phyloP scores from a whole-genome alignment of 2,329 filamentous ascomycete genomes.

The Talaromyces atroroseus region DNA sequence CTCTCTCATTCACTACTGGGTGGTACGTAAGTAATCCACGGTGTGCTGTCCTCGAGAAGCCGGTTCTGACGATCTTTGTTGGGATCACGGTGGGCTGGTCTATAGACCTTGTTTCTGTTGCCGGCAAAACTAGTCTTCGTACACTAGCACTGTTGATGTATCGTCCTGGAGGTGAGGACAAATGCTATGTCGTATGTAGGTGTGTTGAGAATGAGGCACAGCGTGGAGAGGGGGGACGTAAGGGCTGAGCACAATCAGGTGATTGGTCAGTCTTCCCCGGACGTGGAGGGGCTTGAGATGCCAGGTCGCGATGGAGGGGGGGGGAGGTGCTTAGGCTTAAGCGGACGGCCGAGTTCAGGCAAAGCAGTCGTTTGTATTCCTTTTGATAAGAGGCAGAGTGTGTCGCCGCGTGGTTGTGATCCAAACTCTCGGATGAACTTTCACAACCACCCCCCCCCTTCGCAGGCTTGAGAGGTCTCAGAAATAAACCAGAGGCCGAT shows the following conservation, averaged over 20 bases:
- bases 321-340: background rate
- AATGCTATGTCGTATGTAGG: background rate
- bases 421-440: background rate
- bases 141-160: background rate
- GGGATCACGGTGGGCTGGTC: background rate
- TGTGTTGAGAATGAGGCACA: background rate
- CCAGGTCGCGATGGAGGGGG: constrained; percentile 8
- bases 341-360: background rate
- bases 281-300: background rate
- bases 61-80: background rate
- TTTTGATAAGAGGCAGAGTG: background rate
- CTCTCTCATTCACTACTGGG: background rate
- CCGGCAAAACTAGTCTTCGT: background rate
- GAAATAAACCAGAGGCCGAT: no score
- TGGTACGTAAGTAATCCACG: background rate
- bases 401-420: background rate
- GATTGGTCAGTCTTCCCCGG: constrained; percentile 5
- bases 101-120: background rate
- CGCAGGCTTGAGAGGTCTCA: background rate
- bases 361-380: background rate
- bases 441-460: background rate
- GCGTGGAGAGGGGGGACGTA: background rate
- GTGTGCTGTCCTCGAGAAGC: constrained; percentile 2
- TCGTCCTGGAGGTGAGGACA: background rate
- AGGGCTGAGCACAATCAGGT: background rate